phyloP scores from a whole-genome alignment of 306 rosid species.

The Biancaea sappan region DNA sequence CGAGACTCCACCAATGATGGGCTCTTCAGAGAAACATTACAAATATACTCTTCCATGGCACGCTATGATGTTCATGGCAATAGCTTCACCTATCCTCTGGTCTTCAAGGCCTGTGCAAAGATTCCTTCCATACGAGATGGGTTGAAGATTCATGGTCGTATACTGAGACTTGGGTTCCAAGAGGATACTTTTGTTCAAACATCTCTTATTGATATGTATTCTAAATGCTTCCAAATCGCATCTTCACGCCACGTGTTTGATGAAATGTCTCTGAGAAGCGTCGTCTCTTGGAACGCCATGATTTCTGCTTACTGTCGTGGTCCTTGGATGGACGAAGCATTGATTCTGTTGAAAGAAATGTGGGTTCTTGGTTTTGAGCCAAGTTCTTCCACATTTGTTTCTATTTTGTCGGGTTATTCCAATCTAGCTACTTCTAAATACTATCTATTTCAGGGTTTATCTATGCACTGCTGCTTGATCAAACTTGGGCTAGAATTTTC shows the following conservation, averaged over 20 bases:
- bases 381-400: constrained; percentile 42
- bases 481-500: constrained; percentile 41
- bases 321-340: constrained; percentile 40
- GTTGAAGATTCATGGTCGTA: constrained; percentile 46
- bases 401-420: constrained; percentile 44
- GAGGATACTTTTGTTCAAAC: constrained; percentile 51
- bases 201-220: constrained; percentile 49
- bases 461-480: constrained; percentile 45
- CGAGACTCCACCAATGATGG: constrained; percentile 48
- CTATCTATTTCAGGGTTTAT: constrained; percentile 32
- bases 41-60: constrained; percentile 48
- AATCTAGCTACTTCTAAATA: not conserved
- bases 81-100: constrained; percentile 52
- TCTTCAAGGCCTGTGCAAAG: constrained; percentile 56
- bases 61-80: constrained; percentile 51
- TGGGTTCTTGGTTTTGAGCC: constrained; percentile 45
- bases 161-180: constrained; percentile 46
- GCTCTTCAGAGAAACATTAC: constrained; percentile 38
- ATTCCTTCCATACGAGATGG: constrained; percentile 47
- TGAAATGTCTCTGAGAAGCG: constrained; percentile 56
- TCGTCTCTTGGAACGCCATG: constrained; percentile 65
- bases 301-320: constrained; percentile 58
- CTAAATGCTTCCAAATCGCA: constrained; percentile 40
- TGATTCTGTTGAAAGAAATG: constrained; percentile 48
- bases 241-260: constrained; percentile 45